Evolutionary conservation across 176 grass and related monocot genomes (phyloP).

Genomic region (Paspalum vaginatum): DNA sequence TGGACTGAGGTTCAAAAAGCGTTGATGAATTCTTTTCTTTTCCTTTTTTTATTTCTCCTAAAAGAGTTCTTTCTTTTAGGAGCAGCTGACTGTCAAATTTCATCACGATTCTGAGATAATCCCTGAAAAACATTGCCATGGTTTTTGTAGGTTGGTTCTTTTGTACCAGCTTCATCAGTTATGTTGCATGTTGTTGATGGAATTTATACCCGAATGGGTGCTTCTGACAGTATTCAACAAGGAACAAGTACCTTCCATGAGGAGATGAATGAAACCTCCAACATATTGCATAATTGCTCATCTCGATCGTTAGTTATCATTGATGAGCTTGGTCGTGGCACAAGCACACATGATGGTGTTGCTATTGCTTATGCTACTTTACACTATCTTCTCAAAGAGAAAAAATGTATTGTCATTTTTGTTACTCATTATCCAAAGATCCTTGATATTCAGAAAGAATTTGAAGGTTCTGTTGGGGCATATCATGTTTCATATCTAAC

Average conservation of each 20-base stretch:
- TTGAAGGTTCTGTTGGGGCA: constrained; percentile 71
- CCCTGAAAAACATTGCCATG: constrained; percentile 39
- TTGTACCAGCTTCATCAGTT: constrained; percentile 85
- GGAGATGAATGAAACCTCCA: constrained; percentile 85
- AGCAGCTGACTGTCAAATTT: constrained; percentile 1
- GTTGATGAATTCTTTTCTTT: neutral
- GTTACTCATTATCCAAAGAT: constrained; percentile 96
- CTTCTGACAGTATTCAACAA: constrained; percentile 91
- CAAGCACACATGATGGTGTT: constrained; percentile 87
- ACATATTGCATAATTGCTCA: constrained; percentile 81
- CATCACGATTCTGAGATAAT: constrained; percentile 23
- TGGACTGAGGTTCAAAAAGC: neutral
- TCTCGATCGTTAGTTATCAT: constrained; percentile 87
- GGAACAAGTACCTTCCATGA: constrained; percentile 91
- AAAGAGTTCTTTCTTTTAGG: neutral
- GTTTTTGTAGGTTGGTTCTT: constrained; percentile 83
- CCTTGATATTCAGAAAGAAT: constrained; percentile 87
- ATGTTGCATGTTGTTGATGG: constrained; percentile 83
- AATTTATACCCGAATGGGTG: constrained; percentile 92
- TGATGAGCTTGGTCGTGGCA: constrained; percentile 95
- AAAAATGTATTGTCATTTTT: constrained; percentile 81
- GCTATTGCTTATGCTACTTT: constrained; percentile 91
- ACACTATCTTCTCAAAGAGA: constrained; percentile 70
- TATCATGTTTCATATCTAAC: constrained; percentile 87
- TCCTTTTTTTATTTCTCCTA: neutral